Evolutionary conservation across 1,284 basidiomycete species (phyloP).

Genomic region (Cryptococcus jaspeensis): DNA sequence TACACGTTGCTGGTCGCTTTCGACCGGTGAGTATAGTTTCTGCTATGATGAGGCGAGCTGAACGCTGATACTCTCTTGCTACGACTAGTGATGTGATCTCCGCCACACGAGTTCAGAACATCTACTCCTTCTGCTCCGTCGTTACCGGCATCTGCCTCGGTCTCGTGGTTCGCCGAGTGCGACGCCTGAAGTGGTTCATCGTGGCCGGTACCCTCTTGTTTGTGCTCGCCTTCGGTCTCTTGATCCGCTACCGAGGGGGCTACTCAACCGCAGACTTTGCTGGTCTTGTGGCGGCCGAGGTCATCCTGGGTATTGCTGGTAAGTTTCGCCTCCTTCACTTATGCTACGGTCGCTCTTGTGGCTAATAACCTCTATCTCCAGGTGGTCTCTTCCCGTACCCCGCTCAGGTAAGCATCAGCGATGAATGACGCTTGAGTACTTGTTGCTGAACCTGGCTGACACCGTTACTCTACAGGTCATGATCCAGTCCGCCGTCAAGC

Average conservation of each 20-base stretch:
- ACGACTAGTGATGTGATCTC: slow-evolving; percentile 29
- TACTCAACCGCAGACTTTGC: slow-evolving; percentile 26
- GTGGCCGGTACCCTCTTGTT: slow-evolving; percentile 39
- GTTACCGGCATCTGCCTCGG: slow-evolving; percentile 48
- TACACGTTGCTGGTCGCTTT: slow-evolving; percentile 50
- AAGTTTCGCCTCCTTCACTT: not conserved
- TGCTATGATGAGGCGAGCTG: not conserved
- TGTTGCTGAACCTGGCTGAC: no score
- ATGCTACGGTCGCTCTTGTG: not conserved
- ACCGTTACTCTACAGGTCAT: slow-evolving; percentile 30
- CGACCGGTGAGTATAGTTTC: slow-evolving; percentile 34
- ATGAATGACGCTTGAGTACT: no score
- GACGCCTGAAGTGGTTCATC: slow-evolving; percentile 51
- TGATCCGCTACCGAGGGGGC: slow-evolving; percentile 52
- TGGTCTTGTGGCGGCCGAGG: slow-evolving; percentile 50
- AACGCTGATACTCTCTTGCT: not conserved
- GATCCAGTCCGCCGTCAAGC: slow-evolving; percentile 49
- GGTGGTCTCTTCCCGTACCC: slow-evolving; percentile 51
- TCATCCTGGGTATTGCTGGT: slow-evolving; percentile 52
- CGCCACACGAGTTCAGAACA: slow-evolving; percentile 48
- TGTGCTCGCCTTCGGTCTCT: slow-evolving; percentile 48
- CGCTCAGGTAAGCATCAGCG: slow-evolving; percentile 8
- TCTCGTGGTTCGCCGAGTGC: slow-evolving; percentile 44
- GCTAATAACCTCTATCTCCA: not conserved
- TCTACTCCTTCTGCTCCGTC: slow-evolving; percentile 52